Evolutionary conservation across 1,284 basidiomycete species (phyloP).

Genomic region (Pulveroboletus sp.): DNA sequence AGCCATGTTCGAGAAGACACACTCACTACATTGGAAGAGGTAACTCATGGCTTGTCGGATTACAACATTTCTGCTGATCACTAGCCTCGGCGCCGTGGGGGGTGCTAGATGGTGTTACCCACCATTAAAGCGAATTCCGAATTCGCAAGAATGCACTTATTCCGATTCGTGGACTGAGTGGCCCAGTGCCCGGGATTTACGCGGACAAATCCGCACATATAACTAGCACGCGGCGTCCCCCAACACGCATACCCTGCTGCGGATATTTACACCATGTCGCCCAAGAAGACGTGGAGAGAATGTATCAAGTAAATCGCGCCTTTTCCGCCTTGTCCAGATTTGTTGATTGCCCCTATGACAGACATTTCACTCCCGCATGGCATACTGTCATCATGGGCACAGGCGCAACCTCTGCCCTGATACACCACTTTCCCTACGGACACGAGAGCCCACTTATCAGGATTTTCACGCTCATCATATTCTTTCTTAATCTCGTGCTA

Average conservation of each 20-base stretch:
- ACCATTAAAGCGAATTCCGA: constrained; percentile 19
- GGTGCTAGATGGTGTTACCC: background rate
- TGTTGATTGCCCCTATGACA: constrained; percentile 19
- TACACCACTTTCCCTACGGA: constrained; percentile 46
- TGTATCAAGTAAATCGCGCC: constrained; percentile 23
- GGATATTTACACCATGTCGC: constrained; percentile 16
- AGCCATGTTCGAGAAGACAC: too few species aligned
- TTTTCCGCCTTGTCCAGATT: background rate
- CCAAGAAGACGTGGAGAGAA: constrained; percentile 31
- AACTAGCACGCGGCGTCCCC: background rate
- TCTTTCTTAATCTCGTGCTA: constrained; percentile 53
- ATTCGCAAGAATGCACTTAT: constrained; percentile 6
- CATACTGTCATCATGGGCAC: constrained; percentile 50
- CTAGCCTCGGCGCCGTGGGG: background rate
- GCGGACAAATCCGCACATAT: too few species aligned
- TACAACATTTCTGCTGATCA: too few species aligned
- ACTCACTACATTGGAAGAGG: too few species aligned
- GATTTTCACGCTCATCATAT: constrained; percentile 44
- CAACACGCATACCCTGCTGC: background rate
- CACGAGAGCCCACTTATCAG: constrained; percentile 35
- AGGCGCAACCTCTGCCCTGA: constrained; percentile 41
- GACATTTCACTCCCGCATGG: constrained; percentile 50
- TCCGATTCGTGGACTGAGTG: background rate
- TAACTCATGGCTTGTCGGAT: too few species aligned
- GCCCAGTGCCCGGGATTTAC: too few species aligned